phyloP scores from a whole-genome alignment of 2,329 filamentous ascomycete genomes.

The Ilyonectria destructans region DNA sequence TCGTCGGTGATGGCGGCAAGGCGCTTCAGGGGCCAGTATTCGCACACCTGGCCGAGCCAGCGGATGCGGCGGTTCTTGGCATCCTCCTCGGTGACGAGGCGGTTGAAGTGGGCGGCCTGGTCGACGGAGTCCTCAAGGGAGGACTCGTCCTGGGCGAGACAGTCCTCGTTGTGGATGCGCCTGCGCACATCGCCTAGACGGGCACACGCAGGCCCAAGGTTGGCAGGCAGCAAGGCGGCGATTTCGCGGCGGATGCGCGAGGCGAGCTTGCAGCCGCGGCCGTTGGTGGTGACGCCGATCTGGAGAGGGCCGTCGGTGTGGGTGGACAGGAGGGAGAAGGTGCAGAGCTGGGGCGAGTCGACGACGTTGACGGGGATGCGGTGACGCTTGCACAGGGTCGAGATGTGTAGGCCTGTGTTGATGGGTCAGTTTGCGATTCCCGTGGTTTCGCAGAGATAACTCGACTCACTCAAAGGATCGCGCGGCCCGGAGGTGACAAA shows the following conservation, averaged over 20 bases:
- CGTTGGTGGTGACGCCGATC: constrained; percentile 95
- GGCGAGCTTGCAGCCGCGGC: constrained; percentile 93
- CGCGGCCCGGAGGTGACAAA: constrained; percentile 81
- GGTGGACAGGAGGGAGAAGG: constrained; percentile 91
- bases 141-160: constrained; percentile 61
- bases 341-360: constrained; percentile 88
- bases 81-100: constrained; percentile 82
- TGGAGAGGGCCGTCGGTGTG: constrained; percentile 93
- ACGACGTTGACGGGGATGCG: constrained; percentile 95
- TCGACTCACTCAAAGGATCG: constrained; percentile 56
- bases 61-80: constrained; percentile 86
- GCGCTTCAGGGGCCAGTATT: constrained; percentile 95
- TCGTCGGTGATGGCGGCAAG: constrained; percentile 85
- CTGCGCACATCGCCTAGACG: constrained; percentile 82
- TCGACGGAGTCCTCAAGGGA: constrained; percentile 77
- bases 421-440: constrained; percentile 6
- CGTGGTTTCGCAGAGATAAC: constrained; percentile 35
- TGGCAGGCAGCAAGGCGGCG: constrained; percentile 81
- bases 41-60: constrained; percentile 96
- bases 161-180: constrained; percentile 82
- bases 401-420: constrained; percentile 75
- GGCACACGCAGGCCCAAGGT: constrained; percentile 84
- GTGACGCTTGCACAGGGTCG: constrained; percentile 81
- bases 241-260: constrained; percentile 92
- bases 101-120: constrained; percentile 89